Conservation (phyloP, 2,329 filamentous ascomycete genomes). For the Elsinoe arachidis region DNA sequence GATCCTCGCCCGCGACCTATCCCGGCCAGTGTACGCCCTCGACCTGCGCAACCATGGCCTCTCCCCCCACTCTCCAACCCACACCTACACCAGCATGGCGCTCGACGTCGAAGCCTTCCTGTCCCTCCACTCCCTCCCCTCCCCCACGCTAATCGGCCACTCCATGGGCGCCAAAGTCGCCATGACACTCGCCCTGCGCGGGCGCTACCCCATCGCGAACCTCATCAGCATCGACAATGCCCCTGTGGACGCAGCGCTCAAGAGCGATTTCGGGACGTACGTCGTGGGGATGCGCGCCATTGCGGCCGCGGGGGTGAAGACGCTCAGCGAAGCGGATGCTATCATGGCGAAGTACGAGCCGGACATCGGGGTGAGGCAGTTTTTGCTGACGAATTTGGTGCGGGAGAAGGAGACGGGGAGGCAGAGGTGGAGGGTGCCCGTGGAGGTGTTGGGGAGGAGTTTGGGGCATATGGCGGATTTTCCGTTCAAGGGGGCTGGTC, state of each 20-base stretch:
- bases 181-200: conserved; percentile 72
- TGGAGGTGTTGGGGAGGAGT: conserved; percentile 58
- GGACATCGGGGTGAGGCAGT: conserved; percentile 73
- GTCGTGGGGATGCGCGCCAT: conserved; percentile 77
- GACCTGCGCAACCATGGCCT: conserved; percentile 92
- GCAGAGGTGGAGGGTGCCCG: conserved; percentile 70
- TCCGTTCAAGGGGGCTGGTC: conserved; percentile 58
- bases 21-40: conserved; percentile 71
- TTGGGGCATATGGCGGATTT: conserved; percentile 79
- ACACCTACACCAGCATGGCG: conserved; percentile 77
- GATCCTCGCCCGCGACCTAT: conserved; percentile 70
- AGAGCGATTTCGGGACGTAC: conserved; percentile 69
- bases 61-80: conserved; percentile 64
- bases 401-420: conserved; percentile 44
- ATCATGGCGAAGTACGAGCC: conserved; percentile 69
- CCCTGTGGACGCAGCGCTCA: conserved; percentile 69
- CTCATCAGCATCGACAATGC: conserved; percentile 87
- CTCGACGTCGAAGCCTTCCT: conserved; percentile 77
- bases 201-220: conserved; percentile 57
- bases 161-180: conserved; percentile 95
- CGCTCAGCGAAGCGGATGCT: conserved; percentile 67
- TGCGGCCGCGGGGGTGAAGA: conserved; percentile 57
- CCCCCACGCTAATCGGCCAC: conserved; percentile 77
- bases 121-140: conserved; percentile 55
- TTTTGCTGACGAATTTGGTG: conserved; percentile 78